Evolutionary conservation across 2,329 filamentous ascomycete species (phyloP).

Genomic region (Hyphodiscus sp.): DNA sequence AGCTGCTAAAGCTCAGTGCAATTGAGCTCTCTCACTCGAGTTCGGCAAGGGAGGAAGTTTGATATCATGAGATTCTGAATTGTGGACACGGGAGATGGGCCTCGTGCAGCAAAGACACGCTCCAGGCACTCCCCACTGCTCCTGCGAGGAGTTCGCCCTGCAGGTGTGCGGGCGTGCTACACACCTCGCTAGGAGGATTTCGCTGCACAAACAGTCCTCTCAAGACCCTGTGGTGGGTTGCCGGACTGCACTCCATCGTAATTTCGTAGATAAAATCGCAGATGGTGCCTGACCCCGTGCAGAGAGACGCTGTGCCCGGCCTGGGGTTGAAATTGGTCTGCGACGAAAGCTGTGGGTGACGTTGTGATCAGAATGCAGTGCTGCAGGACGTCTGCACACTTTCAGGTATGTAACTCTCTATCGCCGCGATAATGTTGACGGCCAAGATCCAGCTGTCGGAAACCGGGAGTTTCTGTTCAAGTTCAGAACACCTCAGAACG

Average conservation of each 20-base stretch:
- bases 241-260: not conserved
- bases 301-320: constrained; percentile 1
- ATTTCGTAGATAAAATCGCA: constrained; percentile 12
- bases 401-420: not conserved
- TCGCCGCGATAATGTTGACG: not conserved
- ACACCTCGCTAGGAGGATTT: constrained; percentile 18
- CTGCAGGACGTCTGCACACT: not conserved
- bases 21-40: not conserved
- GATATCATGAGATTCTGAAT: not conserved
- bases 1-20: not conserved
- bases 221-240: not conserved
- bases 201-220: not conserved
- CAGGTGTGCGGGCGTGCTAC: not conserved
- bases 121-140: constrained; percentile 7
- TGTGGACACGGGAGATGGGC: not conserved
- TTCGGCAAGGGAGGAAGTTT: not conserved
- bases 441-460: not conserved
- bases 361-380: not conserved
- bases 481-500: too few species aligned
- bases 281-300: constrained; percentile 15
- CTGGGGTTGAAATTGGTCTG: not conserved
- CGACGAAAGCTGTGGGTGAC: not conserved
- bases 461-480: too few species aligned
- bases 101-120: not conserved
- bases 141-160: not conserved